Evolutionary conservation across 23 red algal species (phyloP), one percentile per base, ranked within the genome.

Genomic region (Gracilaria domingensis): DNA sequence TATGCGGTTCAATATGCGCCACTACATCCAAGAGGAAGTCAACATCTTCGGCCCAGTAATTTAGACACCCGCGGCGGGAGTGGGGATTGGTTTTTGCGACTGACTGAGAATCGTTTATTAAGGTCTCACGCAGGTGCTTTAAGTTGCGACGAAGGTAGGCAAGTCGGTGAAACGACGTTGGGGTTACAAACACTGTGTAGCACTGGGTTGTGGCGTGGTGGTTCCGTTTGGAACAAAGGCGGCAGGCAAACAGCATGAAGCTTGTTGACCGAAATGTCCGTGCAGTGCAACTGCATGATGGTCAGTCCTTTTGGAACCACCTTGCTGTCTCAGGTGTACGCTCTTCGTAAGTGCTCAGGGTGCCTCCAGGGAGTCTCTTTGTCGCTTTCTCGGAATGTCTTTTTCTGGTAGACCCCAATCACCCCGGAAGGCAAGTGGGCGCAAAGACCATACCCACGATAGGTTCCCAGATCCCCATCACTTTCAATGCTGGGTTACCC

Each of bases 41-140:
- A 26, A 56, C 44, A 37, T 82, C 79, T 24, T 49, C 24, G 12
- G 23, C 23, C 37, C 44, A 60, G 79, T 58, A 82, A 50, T 82
- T 82, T 23, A 53, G 79, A 34, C 50, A 49, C 34, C 48, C 30
- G 23, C 0, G 9, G 7, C 79, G 0, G 1, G 51, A 55, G 14
- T 55, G 51, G 1, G 51, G 51, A 18, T 55, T 55, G 14, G 11
- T 2, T 55, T 55, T 55, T 18, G 51, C 2, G 14, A 16, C 1
- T 8, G 13, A 18, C 1, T 7, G 1, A 18, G 8, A 18, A 1
- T 2, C 18, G 1, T 55, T 18, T 11, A 45, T 45, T 45, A 45
- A 11, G 5, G 11, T 7, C 11, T 45, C 42, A 7, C 11, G 4
- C 5, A 45, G 42, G 11, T 45, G 42, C 42, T 45, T 45, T 7